A percentile compares a stretch with the other conserved stretches of the same genome.
phyloP scores from a whole-genome alignment of 768 basidiomycete species.

The Rubroboletus pulcherrimus region DNA sequence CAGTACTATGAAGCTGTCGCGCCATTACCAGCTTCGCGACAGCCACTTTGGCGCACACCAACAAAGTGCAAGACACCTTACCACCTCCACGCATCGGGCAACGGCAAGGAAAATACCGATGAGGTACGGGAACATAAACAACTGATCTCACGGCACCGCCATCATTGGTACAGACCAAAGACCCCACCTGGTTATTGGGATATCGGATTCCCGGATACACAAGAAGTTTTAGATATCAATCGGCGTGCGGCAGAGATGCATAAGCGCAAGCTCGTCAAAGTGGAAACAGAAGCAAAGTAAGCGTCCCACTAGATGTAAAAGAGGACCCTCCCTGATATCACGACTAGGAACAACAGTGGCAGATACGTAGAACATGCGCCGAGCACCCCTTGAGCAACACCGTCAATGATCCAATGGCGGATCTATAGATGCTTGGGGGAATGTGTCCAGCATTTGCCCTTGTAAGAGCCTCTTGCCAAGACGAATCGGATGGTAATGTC shows the following conservation, averaged over 20 bases:
- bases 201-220: constrained; percentile 87
- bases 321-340: neutral
- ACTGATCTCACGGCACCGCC: constrained; percentile 67
- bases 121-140: constrained; percentile 55
- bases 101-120: constrained; percentile 33
- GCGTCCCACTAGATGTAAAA: constrained; percentile 18
- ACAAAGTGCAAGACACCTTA: constrained; percentile 29
- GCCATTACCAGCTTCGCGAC: constrained; percentile 63
- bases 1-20: constrained; percentile 82
- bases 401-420: constrained; percentile 2
- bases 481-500: constrained; percentile 58
- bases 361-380: constrained; percentile 26
- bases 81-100: neutral
- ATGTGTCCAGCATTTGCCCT: constrained; percentile 48
- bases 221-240: constrained; percentile 77
- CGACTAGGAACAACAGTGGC: constrained; percentile 18
- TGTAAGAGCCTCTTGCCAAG: constrained; percentile 45
- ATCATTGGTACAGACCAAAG: constrained; percentile 62
- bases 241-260: constrained; percentile 69
- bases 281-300: constrained; percentile 58
- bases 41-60: constrained; percentile 75
- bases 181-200: constrained; percentile 90
- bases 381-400: constrained; percentile 12
- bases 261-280: constrained; percentile 51
- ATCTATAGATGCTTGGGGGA: constrained; percentile 31